These are phyloP conservation scores for Limnanthes douglasii DNA, from an alignment of 345 rosid genomes.

Conservation along the genomic window DNA sequence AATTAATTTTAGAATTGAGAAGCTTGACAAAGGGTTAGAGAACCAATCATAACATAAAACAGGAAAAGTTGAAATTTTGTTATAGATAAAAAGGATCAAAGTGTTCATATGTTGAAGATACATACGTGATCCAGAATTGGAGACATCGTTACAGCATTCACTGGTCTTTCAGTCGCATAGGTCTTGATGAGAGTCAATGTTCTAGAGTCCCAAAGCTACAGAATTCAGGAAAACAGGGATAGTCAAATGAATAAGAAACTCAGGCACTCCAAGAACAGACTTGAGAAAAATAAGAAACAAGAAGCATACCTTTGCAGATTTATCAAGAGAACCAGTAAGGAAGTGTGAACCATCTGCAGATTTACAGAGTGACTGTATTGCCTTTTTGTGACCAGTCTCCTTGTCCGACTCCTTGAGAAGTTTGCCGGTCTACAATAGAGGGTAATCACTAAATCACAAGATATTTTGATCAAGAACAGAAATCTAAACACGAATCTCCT, in stretches of 20 bases:
- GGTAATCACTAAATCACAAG: background rate
- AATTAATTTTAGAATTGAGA: too few relatives aligned
- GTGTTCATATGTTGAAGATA: background rate
- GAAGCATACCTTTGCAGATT: conserved; percentile 75
- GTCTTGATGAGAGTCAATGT: conserved; percentile 81
- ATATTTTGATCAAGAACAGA: background rate
- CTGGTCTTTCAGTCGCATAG: conserved; percentile 77
- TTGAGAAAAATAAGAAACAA: conserved; percentile 3
- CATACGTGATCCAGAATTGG: conserved; percentile 91
- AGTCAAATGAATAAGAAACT: too few relatives aligned
- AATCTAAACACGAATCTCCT: background rate
- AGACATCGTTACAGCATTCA: conserved; percentile 95
- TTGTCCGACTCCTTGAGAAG: conserved; percentile 49
- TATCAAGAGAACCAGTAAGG: conserved; percentile 82
- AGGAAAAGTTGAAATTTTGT: too few relatives aligned
- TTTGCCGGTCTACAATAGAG: conserved; percentile 60
- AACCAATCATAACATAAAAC: too few relatives aligned
- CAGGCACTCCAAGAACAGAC: conserved; percentile 1
- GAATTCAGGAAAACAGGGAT: conserved; percentile 3
- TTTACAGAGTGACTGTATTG: conserved; percentile 70
- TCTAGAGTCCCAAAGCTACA: conserved; percentile 86
- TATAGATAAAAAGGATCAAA: too few relatives aligned
- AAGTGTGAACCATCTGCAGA: conserved; percentile 78
- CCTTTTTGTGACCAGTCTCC: conserved; percentile 76
- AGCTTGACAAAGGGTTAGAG: too few relatives aligned